These are phyloP conservation scores for Curvularia sp. DNA, from an alignment of 2,329 filamentous ascomycete genomes.

Conservation along the genomic window DNA sequence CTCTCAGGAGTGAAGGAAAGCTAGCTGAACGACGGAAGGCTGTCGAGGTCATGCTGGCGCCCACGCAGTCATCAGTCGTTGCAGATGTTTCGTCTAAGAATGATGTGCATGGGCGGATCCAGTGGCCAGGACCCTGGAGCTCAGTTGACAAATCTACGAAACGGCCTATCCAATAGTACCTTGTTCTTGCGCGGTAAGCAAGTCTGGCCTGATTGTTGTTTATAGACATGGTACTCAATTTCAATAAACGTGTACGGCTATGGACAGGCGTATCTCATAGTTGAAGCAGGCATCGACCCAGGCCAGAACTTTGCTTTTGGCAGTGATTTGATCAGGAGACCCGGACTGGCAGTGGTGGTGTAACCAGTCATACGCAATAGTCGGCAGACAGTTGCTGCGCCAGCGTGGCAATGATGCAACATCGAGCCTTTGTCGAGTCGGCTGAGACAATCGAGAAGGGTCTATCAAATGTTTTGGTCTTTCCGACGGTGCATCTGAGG, in stretches of 20 bases:
- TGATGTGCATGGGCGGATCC: slow-evolving; percentile 24
- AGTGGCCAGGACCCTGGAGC: slow-evolving; percentile 18
- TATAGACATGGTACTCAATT: slow-evolving; percentile 15
- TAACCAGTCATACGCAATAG: slow-evolving; percentile 34
- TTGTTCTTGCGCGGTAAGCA: neutral
- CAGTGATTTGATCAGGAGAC: slow-evolving; percentile 32
- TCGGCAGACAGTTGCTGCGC: slow-evolving; percentile 26
- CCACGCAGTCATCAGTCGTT: slow-evolving; percentile 12
- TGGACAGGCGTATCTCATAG: slow-evolving; percentile 34
- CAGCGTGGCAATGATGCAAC: slow-evolving; percentile 27
- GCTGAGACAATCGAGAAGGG: slow-evolving; percentile 42
- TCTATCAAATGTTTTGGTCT: slow-evolving; percentile 34
- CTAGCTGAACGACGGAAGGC: neutral
- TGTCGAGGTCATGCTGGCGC: slow-evolving; percentile 2
- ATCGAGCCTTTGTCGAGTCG: slow-evolving; percentile 28
- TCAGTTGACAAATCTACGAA: slow-evolving; percentile 5
- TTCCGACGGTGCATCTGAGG: slow-evolving; percentile 39
- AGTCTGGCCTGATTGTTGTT: slow-evolving; percentile 4
- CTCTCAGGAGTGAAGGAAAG: neutral
- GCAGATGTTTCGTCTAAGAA: slow-evolving; percentile 15
- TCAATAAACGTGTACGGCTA: slow-evolving; percentile 39
- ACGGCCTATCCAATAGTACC: neutral
- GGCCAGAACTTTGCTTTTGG: slow-evolving; percentile 29
- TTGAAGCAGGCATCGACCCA: slow-evolving; percentile 33
- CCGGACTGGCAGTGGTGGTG: slow-evolving; percentile 38